Conservation (phyloP, 371 early-diverging fungal genomes). For the Haplosporangium sp. region DNA sequence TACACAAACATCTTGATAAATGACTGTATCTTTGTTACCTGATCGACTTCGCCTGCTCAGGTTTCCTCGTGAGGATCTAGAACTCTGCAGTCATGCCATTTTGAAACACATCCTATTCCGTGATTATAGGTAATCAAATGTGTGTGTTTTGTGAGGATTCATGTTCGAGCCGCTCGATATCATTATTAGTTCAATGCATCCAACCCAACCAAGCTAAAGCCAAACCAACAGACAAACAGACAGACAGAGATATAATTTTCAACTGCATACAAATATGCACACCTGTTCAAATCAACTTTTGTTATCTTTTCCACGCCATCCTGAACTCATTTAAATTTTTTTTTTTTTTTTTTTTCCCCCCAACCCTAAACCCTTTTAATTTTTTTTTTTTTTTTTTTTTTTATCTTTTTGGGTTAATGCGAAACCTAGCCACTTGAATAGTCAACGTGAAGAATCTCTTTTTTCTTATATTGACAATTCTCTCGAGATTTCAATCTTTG, state of each 20-base stretch:
- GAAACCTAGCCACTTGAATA: slow-evolving; percentile 15
- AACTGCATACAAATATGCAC: neutral
- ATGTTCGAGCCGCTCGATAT: neutral
- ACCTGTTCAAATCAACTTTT: neutral
- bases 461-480: slow-evolving; percentile 54
- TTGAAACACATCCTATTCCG: slow-evolving; percentile 52
- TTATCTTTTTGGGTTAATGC: neutral
- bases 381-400: neutral
- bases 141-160: neutral
- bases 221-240: too few relatives aligned
- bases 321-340: neutral
- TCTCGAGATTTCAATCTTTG: slow-evolving; percentile 53
- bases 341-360: slow-evolving; percentile 6
- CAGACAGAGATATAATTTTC: too few relatives aligned
- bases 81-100: slow-evolving; percentile 39
- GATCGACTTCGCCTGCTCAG: slow-evolving; percentile 44
- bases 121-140: slow-evolving; percentile 11
- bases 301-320: neutral
- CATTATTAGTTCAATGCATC: neutral
- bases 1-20: slow-evolving; percentile 4
- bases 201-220: too few relatives aligned
- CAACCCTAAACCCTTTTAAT: too few relatives aligned
- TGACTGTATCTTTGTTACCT: slow-evolving; percentile 38
- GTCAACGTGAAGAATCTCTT: slow-evolving; percentile 26
- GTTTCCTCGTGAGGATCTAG: slow-evolving; percentile 35